A percentile compares a stretch with the other conserved stretches of the same genome.
Conservation (phyloP, 208 protist genomes). For the Crithidia expoeki region DNA sequence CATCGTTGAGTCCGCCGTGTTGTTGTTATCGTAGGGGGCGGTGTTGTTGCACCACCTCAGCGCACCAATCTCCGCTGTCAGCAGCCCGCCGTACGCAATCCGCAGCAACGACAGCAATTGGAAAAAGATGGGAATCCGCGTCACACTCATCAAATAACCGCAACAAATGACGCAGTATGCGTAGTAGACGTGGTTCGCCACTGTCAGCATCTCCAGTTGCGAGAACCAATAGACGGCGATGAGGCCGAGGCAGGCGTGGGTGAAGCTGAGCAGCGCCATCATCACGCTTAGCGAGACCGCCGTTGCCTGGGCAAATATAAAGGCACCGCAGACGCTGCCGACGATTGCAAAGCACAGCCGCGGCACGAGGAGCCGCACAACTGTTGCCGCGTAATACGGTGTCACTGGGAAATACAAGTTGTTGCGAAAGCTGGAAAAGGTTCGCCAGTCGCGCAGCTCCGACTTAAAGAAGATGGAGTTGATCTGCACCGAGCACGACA, state of each 20-base stretch:
- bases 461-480: conserved; percentile 52
- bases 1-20: background rate
- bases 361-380: conserved; percentile 42
- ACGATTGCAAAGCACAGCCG: conserved; percentile 33
- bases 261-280: conserved; percentile 45
- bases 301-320: conserved; percentile 33
- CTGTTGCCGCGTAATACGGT: conserved; percentile 49
- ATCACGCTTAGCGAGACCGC: conserved; percentile 28
- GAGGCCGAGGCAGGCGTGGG: conserved; percentile 41
- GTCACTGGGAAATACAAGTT: conserved; percentile 43
- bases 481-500: conserved; percentile 52
- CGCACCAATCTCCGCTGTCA: conserved; percentile 34
- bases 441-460: conserved; percentile 48
- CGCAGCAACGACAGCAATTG: conserved; percentile 46
- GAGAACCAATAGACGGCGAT: conserved; percentile 49
- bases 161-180: conserved; percentile 57
- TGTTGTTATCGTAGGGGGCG: background rate
- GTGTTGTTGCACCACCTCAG: conserved; percentile 30
- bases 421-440: conserved; percentile 36
- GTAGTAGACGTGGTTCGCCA: conserved; percentile 43
- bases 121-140: conserved; percentile 36
- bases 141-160: conserved; percentile 54
- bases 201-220: conserved; percentile 22
- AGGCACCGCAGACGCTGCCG: conserved; percentile 28
- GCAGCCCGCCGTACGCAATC: conserved; percentile 48